Evolutionary conservation across 805 yeast species (phyloP), one percentile per base, ranked within the genome.

Genomic region (Barnettozyma wickerhamii): DNA sequence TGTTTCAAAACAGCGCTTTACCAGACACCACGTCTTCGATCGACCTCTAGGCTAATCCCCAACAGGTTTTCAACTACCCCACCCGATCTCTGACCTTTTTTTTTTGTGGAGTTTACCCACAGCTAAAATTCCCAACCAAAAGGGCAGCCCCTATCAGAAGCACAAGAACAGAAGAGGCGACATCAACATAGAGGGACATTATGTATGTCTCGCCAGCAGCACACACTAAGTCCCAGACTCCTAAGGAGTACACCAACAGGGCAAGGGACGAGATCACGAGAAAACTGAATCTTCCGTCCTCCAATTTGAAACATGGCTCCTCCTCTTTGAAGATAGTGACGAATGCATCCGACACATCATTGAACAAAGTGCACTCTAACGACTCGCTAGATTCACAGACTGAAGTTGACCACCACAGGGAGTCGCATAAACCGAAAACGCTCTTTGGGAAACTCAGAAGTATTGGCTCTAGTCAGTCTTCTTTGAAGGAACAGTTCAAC

Each of bases 221-320:
- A 7, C 40, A 46, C 3, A 18, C 41, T 6, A 45, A 43, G 15
- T 36, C 50, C 15, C 37, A 46, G 18, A 58, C 63, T n/a, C 64
- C 65, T 14, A 38, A 48, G 46, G 56, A 53, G 50, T 60, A 50
- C 43, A 56, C 55, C 9, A 52, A 50, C 20, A 40, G 56, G 24
- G 65, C 65, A 19, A 43, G 65, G 29, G 56, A 50, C 36, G 63
- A 60, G 37, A 48, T 60, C n/a, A 46, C 47, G 10, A 42, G 43
- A 24, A 52, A 53, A 40, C 48, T 60, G 18, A 52, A 50, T 20
- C 39, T 52, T 7, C 31, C 48, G 19, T 19, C 49, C 3, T 17
- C 55, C 7, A 47, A 51, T 14, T 43, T 57, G n/a, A 51, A 40
- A 40, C 57, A 59, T 42, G 60, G 60, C 4, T 50, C 60, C 15